A percentile compares a stretch with the other conserved stretches of the same genome.
Evolutionary conservation across 257 asterid genomes (phyloP).

Genomic region (Catharanthus roseus): DNA sequence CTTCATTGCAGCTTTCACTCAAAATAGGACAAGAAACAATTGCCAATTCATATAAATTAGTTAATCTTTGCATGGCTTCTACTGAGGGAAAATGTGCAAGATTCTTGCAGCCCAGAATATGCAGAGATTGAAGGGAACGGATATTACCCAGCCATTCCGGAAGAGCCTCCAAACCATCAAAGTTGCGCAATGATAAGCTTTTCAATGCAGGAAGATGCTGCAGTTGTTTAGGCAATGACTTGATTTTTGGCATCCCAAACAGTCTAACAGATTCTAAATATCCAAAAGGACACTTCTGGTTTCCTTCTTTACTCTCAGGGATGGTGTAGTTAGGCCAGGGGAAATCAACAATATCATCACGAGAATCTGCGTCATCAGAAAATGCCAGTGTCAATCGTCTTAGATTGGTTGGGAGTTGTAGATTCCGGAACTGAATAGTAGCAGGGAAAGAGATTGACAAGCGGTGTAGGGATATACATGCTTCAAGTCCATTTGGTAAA

Average conservation of each 20-base stretch:
- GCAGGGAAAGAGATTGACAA: background rate
- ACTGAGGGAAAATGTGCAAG: constrained; percentile 17
- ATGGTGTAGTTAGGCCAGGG: constrained; percentile 1
- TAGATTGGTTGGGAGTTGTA: background rate
- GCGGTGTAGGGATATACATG: background rate
- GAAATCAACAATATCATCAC: constrained; percentile 6
- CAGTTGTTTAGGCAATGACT: background rate
- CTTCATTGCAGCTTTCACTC: background rate
- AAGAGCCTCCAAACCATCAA: background rate
- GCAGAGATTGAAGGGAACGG: constrained; percentile 1
- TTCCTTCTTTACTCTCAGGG: background rate
- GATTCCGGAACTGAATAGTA: background rate
- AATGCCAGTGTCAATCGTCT: background rate
- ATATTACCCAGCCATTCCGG: constrained; percentile 3
- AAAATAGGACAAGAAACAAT: background rate
- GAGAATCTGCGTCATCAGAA: background rate
- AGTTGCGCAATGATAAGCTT: background rate
- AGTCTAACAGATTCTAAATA: constrained; percentile 3
- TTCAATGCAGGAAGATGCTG: background rate
- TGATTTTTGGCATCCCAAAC: background rate
- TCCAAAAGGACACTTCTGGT: background rate
- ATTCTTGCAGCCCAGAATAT: background rate
- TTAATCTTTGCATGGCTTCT: background rate
- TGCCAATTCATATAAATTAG: background rate
- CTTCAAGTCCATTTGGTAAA: background rate